A percentile compares a stretch with the other conserved stretches of the same genome.
These are phyloP conservation scores for Coniochaeta sp. DNA, from an alignment of 2,329 filamentous ascomycete genomes.

Conservation along the genomic window DNA sequence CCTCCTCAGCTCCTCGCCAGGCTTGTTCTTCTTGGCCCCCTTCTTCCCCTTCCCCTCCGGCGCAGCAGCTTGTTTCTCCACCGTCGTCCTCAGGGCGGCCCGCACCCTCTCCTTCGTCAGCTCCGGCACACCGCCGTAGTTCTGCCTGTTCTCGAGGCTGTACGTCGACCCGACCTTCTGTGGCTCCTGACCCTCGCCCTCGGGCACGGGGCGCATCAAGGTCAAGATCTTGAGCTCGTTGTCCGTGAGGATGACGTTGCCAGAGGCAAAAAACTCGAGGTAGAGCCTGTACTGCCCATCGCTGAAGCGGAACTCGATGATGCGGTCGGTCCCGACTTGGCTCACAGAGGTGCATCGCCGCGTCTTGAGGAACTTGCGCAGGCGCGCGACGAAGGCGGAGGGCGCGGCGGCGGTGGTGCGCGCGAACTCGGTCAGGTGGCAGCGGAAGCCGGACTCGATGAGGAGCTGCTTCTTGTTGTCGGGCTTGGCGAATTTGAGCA, in stretches of 20 bases:
- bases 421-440: slow-evolving; percentile 85
- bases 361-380: slow-evolving; percentile 86
- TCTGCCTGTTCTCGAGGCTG: slow-evolving; percentile 74
- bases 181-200: slow-evolving; percentile 77
- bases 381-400: slow-evolving; percentile 73
- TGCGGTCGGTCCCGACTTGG: slow-evolving; percentile 88
- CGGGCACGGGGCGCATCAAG: slow-evolving; percentile 71
- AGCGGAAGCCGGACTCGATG: slow-evolving; percentile 92
- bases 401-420: slow-evolving; percentile 80
- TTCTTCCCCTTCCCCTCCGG: slow-evolving; percentile 51
- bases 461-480: slow-evolving; percentile 83
- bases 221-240: slow-evolving; percentile 74
- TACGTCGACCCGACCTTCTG: slow-evolving; percentile 73
- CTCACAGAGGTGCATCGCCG: slow-evolving; percentile 71
- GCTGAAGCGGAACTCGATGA: slow-evolving; percentile 88
- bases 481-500: slow-evolving; percentile 91
- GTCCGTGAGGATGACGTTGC: slow-evolving; percentile 91
- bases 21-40: slow-evolving; percentile 65
- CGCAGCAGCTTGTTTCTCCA: slow-evolving; percentile 50
- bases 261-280: slow-evolving; percentile 92
- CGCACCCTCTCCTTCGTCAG: slow-evolving; percentile 68
- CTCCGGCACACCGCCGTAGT: slow-evolving; percentile 67
- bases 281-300: slow-evolving; percentile 84
- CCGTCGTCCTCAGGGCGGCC: slow-evolving; percentile 59
- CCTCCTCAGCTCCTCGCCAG: slow-evolving; percentile 69